Percentiles rank a stretch among this genome's conserved stretches.
These are phyloP conservation scores for Gracilariopsis chorda DNA, from an alignment of 23 red algal genomes.

Conservation along the genomic window DNA sequence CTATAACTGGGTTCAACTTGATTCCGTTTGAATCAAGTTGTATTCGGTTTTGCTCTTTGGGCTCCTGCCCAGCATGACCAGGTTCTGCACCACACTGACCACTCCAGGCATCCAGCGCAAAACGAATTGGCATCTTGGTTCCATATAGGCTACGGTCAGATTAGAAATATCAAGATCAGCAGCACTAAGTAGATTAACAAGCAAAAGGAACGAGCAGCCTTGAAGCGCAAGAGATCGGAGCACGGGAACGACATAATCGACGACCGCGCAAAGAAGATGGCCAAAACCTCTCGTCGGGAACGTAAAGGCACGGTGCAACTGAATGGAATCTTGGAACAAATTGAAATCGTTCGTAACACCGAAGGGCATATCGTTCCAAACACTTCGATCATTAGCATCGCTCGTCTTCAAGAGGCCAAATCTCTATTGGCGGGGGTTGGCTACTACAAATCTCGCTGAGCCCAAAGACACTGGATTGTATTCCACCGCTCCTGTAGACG, in stretches of 20 bases:
- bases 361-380: conserved; percentile 47
- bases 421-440: neutral
- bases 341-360: conserved; percentile 51
- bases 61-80: too few species aligned
- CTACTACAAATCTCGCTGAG: conserved; percentile 21
- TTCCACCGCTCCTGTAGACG: conserved; percentile 56
- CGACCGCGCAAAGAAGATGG: conserved; percentile 5
- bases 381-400: conserved; percentile 18
- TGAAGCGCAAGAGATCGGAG: conserved; percentile 42
- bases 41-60: too few species aligned
- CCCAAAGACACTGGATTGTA: conserved; percentile 56
- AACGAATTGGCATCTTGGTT: too few species aligned
- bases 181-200: conserved; percentile 32
- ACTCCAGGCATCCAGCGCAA: too few species aligned
- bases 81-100: too few species aligned
- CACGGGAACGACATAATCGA: conserved; percentile 57
- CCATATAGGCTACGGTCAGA: too few species aligned
- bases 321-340: conserved; percentile 47
- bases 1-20: too few species aligned
- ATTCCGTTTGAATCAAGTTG: too few species aligned
- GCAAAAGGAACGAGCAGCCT: conserved; percentile 14
- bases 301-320: conserved; percentile 39
- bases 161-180: conserved; percentile 65
- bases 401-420: conserved; percentile 22
- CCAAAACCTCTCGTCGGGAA: conserved; percentile 33